Evolutionary conservation across 2,329 filamentous ascomycete species (phyloP), one percentile per base, ranked within the genome.

Genomic region (Penicillium sp.): DNA sequence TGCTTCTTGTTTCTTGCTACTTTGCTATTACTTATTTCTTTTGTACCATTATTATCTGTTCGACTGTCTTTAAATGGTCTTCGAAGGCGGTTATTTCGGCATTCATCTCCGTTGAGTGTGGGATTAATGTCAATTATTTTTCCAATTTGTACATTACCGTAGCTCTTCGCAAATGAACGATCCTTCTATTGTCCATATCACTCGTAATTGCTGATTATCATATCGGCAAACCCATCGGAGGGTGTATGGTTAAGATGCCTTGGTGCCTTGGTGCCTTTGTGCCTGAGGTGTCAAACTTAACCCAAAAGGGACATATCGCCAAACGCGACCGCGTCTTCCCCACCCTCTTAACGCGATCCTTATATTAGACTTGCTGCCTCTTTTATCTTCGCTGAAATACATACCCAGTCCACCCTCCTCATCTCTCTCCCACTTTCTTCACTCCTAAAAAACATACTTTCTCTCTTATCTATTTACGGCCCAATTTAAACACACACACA

Each of bases 311-410:
- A 61, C 58, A 71, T 70, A 71, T 70, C 64, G 63, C 66, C 63
- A 66, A 59, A 64, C 61, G 58, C 61, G 65, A 61, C 61, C 66
- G 68, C 60, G 66, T 68, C 67, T 67, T 65, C 67, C 67, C 67
- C 68, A 61, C 58, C 59, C 59, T 53, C 58, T 30, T 30, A 64
- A 64, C 67, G 65, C 66, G 67, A 67, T 61, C 58, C 59, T 59
- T 62, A 57, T 58, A 65, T 59, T 61, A 58, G 55, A 56, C 59
- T 57, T 57, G 58, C 59, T 51, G 58, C 52, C 53, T 55, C 53
- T 62, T 61, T 50, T 53, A 50, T 54, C 57, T 58, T 60, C 54
- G 51, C 55, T 42, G 42, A 51, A 52, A 58, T 52, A 53, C 50
- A 50, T 50, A 36, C 55, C 50, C 41, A 55, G 16, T 44, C 45